Evolutionary conservation across 1,284 basidiomycete species (phyloP).

Genomic region (Macrocystidia cucumis): DNA sequence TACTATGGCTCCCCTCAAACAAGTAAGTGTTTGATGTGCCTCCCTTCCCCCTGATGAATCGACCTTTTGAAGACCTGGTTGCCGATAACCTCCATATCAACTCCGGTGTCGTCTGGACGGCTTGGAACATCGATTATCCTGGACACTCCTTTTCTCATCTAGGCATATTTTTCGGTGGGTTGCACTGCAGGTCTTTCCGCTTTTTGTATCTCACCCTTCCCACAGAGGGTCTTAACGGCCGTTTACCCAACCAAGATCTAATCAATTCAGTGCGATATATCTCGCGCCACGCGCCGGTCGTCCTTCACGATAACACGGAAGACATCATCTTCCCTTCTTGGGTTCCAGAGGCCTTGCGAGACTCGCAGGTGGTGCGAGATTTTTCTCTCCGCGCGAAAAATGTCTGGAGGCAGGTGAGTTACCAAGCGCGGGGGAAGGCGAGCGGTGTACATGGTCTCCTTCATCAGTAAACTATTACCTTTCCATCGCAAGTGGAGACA

Average conservation of each 20-base stretch:
- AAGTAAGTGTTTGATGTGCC: constrained; percentile 35
- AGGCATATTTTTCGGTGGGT: constrained; percentile 83
- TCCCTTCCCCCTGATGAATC: not conserved
- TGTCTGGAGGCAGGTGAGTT: constrained; percentile 55
- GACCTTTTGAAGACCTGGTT: constrained; percentile 45
- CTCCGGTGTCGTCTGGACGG: constrained; percentile 91
- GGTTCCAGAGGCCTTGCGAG: constrained; percentile 36
- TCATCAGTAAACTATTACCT: constrained; percentile 47
- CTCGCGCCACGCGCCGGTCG: constrained; percentile 60
- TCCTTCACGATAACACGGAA: constrained; percentile 36
- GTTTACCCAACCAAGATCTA: constrained; percentile 93
- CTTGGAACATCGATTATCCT: constrained; percentile 91
- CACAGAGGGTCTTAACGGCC: constrained; percentile 92
- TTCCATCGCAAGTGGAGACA: constrained; percentile 1
- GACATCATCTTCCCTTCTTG: constrained; percentile 33
- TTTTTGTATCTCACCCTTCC: constrained; percentile 1
- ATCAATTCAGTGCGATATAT: constrained; percentile 80
- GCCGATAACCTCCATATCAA: constrained; percentile 53
- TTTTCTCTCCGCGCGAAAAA: constrained; percentile 57
- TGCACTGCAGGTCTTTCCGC: constrained; percentile 1
- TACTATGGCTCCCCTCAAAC: constrained; percentile 71
- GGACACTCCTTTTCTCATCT: constrained; percentile 94
- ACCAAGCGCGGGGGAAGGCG: constrained; percentile 62
- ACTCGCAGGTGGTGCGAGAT: constrained; percentile 34
- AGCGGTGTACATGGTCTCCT: constrained; percentile 78